A percentile compares a stretch with the other conserved stretches of the same genome.
phyloP scores from a whole-genome alignment of 768 basidiomycete genomes.

The Kwoniella botswanensis region DNA sequence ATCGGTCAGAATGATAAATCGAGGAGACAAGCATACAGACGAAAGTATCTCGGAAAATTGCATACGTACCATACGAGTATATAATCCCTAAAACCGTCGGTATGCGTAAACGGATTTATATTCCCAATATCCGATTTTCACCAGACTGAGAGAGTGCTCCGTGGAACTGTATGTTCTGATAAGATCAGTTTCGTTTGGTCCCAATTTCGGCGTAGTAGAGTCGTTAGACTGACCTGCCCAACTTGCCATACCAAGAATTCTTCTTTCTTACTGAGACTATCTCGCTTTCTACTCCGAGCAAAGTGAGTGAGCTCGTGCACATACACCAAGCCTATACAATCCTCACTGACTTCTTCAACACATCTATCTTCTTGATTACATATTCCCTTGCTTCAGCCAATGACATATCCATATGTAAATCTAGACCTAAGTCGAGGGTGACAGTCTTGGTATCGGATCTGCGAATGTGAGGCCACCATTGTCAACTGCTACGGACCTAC shows the following conservation, averaged over 20 bases:
- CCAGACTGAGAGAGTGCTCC: constrained; percentile 11
- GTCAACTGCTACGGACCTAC: not conserved
- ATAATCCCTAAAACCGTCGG: no score
- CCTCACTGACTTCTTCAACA: constrained; percentile 33
- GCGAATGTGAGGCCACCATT: not conserved
- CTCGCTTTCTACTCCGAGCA: constrained; percentile 16
- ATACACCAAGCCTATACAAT: not conserved
- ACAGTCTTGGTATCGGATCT: constrained; percentile 26
- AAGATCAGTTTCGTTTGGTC: no score
- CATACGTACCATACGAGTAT: no score
- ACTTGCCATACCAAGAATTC: constrained; percentile 39
- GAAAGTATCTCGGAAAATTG: no score
- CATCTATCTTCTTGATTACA: constrained; percentile 17
- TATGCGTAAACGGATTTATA: not conserved
- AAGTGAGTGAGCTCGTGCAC: not conserved
- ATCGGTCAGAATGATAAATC: no score
- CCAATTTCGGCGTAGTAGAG: no score
- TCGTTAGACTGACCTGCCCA: constrained; percentile 27
- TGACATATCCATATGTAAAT: constrained; percentile 35
- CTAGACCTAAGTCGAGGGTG: constrained; percentile 37
- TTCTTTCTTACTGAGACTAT: constrained; percentile 22
- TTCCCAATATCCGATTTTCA: not conserved
- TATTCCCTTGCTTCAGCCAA: constrained; percentile 26
- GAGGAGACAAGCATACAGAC: no score
- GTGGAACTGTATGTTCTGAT: constrained; percentile 11